Base-by-base conservation (phyloP, 345 rosid genomes). In the Lumnitzera littorea region DNA sequence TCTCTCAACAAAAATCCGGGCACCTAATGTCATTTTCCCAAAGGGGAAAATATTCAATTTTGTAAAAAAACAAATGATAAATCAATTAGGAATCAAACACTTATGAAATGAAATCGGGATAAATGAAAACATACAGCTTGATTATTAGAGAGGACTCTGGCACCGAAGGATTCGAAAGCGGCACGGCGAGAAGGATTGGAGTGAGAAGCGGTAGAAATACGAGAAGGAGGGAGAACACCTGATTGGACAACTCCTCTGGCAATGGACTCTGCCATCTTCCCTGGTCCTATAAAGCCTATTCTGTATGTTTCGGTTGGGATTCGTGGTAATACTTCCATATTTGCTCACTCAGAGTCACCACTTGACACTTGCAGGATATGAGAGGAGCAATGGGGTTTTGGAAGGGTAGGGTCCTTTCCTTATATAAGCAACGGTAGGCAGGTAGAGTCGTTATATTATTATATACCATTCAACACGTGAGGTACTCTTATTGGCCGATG, bases 201-300 rank as follows among this genome's bases (percentile, higher is more conserved):
- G 64, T 89, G 86, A 56, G 70, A 71, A 17, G 94, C 84, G 0
- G 94, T 88, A 65, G 54, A 70, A 58, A 92, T 89, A 67, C 88
- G 87, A 56, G 84, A 61, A 23, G 94, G 74, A 16, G 91, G 96
- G 60, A 92, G 65, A 51, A 82, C 24, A 56, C 94, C 96, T 2
- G 96, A 82, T 55, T 74, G 75, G 24, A 78, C 89, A 31, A 87
- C 80, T 24, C 98, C 98, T 72, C 80, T 82, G 14, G 91, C 95
- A 14, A 91, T 91, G 72, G 89, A 82, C 86, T 91, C 92, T 1
- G 98, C 98, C 91, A 92, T 79, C 64, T 89, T 92, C 13, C 98
- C 96, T 0, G 96, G 94, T 65, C 96, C 95, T 15, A 92, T 68
- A 70, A 92, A 85, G 14, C 96, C 98, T 1, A 90, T 64, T 67